phyloP scores from a whole-genome alignment of 768 basidiomycete species.

The Pleurotus tuoliensis region DNA sequence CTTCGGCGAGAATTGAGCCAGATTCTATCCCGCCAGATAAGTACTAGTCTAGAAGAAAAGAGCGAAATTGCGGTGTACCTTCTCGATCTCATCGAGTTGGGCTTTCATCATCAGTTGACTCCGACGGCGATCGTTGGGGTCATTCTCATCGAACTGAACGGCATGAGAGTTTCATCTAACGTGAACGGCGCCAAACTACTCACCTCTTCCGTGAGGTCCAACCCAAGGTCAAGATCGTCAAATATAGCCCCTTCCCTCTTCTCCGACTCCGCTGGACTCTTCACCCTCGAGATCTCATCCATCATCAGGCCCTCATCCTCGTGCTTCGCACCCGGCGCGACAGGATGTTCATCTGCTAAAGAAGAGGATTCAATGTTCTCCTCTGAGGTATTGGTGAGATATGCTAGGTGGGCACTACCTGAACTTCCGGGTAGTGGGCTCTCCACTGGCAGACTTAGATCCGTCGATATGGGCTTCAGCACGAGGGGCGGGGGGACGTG shows the following conservation, averaged over 20 bases:
- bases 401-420: slow-evolving; percentile 39
- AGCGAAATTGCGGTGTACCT: slow-evolving; percentile 29
- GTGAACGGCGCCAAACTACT: slow-evolving; percentile 13
- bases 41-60: background rate
- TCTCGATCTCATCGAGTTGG: slow-evolving; percentile 77
- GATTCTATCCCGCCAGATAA: slow-evolving; percentile 33
- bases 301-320: slow-evolving; percentile 40
- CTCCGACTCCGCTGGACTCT: slow-evolving; percentile 34
- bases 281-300: slow-evolving; percentile 28
- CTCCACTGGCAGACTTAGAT: slow-evolving; percentile 30
- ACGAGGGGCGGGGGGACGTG: slow-evolving; percentile 58
- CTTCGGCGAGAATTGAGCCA: slow-evolving; percentile 66
- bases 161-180: slow-evolving; percentile 13
- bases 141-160: slow-evolving; percentile 62
- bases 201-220: slow-evolving; percentile 43
- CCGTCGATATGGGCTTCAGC: slow-evolving; percentile 30
- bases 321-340: slow-evolving; percentile 7
- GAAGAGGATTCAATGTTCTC: slow-evolving; percentile 12
- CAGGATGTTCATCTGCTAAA: slow-evolving; percentile 12
- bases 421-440: slow-evolving; percentile 33
- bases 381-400: slow-evolving; percentile 32
- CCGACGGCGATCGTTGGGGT: slow-evolving; percentile 68
- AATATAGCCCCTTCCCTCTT: slow-evolving; percentile 48
- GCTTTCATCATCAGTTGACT: slow-evolving; percentile 75
- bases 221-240: slow-evolving; percentile 48